A percentile compares a stretch with the other conserved stretches of the same genome.
Conservation (phyloP, 2,329 filamentous ascomycete genomes). For the Fusarium tuaranense region DNA sequence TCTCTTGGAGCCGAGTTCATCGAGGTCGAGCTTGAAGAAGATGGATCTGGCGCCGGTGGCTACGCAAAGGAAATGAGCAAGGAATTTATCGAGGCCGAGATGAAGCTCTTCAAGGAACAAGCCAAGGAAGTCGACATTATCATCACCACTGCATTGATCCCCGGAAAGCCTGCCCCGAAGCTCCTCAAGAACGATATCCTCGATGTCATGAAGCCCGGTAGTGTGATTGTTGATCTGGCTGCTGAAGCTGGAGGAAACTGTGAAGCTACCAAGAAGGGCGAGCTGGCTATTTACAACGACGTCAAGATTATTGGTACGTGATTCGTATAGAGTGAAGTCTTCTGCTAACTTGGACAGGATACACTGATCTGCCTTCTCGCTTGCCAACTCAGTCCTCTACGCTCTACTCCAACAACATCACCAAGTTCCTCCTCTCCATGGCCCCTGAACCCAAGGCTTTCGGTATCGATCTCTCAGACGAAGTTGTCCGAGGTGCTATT, state of each 20-base stretch:
- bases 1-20: constrained; percentile 91
- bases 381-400: constrained; percentile 91
- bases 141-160: constrained; percentile 92
- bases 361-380: constrained; percentile 88
- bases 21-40: constrained; percentile 86
- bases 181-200: constrained; percentile 86
- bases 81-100: constrained; percentile 91
- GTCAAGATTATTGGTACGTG: constrained; percentile 83
- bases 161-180: constrained; percentile 84
- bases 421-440: constrained; percentile 88
- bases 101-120: constrained; percentile 92
- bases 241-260: constrained; percentile 92
- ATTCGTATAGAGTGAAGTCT: neutral
- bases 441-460: constrained; percentile 81
- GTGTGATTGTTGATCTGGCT: constrained; percentile 88
- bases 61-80: constrained; percentile 97
- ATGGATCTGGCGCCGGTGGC: constrained; percentile 85
- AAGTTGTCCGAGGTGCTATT: constrained; percentile 87
- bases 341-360: constrained; percentile 62
- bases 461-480: constrained; percentile 83
- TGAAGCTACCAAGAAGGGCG: constrained; percentile 80
- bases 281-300: constrained; percentile 77
- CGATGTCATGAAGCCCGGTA: constrained; percentile 89
- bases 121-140: constrained; percentile 91
- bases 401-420: constrained; percentile 93